These are phyloP conservation scores for Agrostemma githago DNA, from an alignment of 148 eudicot species.

Conservation along the genomic window DNA sequence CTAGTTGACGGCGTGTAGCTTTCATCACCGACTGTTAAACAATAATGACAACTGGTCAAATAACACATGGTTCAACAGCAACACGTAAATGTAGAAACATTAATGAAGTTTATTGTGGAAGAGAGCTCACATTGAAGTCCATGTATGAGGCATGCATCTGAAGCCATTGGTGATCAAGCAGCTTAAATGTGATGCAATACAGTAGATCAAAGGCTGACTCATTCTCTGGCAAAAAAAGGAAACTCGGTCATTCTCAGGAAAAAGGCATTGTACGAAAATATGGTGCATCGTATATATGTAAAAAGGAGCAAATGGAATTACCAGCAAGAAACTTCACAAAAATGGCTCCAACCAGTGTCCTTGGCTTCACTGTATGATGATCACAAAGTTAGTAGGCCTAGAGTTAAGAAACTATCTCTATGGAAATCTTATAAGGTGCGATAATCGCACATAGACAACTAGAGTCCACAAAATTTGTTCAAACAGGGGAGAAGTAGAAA, in stretches of 20 bases:
- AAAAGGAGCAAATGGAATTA: conserved; percentile 24
- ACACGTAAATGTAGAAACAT: neutral
- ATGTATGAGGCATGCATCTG: conserved; percentile 96
- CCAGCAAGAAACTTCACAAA: conserved; percentile 83
- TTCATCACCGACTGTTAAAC: conserved; percentile 79
- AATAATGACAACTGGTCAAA: neutral
- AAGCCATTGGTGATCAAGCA: conserved; percentile 93
- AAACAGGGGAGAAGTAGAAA: neutral
- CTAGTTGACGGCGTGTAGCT: conserved; percentile 89
- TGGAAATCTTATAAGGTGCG: neutral
- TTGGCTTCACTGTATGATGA: conserved; percentile 62
- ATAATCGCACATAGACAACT: neutral
- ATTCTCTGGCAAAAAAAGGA: conserved; percentile 49
- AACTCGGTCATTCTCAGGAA: conserved; percentile 1
- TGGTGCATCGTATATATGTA: neutral
- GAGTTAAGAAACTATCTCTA: neutral
- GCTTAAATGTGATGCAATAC: conserved; percentile 87
- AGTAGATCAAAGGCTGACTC: conserved; percentile 89
- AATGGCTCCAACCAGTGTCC: conserved; percentile 70
- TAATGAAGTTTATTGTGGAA: neutral
- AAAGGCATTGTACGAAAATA: neutral
- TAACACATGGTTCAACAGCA: neutral
- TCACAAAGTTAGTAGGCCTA: conserved; percentile 7
- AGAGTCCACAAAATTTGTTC: neutral
- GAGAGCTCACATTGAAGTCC: conserved; percentile 90